These are phyloP conservation scores for Pyrenophora seminiperda DNA, from an alignment of 2,329 filamentous ascomycete species.

Conservation along the genomic window DNA sequence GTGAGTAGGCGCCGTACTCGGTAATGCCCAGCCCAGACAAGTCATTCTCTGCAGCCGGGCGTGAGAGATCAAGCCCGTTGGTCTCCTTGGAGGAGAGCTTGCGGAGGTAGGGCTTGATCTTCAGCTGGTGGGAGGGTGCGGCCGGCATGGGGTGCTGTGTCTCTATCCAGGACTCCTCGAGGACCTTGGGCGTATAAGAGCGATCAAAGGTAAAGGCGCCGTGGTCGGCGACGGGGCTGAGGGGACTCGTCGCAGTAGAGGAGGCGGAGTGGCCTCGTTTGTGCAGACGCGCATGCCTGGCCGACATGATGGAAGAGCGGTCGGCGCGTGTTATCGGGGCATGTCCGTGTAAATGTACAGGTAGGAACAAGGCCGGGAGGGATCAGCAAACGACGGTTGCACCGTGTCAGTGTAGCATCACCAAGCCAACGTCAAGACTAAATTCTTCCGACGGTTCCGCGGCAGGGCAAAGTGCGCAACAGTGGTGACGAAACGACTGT, in stretches of 20 bases:
- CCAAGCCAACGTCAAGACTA: slow-evolving; percentile 10
- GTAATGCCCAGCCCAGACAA: slow-evolving; percentile 60
- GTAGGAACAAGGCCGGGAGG: not conserved
- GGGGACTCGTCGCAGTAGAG: slow-evolving; percentile 44
- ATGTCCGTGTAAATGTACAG: slow-evolving; percentile 12
- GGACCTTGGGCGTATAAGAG: slow-evolving; percentile 42
- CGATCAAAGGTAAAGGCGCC: slow-evolving; percentile 41
- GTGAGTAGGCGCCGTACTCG: slow-evolving; percentile 50
- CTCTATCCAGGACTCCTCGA: slow-evolving; percentile 43
- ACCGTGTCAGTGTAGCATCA: slow-evolving; percentile 7
- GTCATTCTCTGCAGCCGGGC: slow-evolving; percentile 61
- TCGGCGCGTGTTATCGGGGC: slow-evolving; percentile 15
- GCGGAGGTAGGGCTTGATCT: slow-evolving; percentile 62
- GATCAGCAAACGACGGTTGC: slow-evolving; percentile 1
- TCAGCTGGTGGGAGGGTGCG: slow-evolving; percentile 40
- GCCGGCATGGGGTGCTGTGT: slow-evolving; percentile 32
- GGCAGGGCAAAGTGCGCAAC: slow-evolving; percentile 1
- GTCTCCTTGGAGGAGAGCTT: slow-evolving; percentile 59
- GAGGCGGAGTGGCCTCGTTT: slow-evolving; percentile 49
- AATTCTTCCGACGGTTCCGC: slow-evolving; percentile 14
- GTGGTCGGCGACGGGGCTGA: slow-evolving; percentile 39
- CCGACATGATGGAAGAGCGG: slow-evolving; percentile 15
- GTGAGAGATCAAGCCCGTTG: slow-evolving; percentile 60
- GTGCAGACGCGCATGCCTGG: slow-evolving; percentile 45
- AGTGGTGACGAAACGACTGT: slow-evolving; percentile 18